These are phyloP conservation scores for Entomortierella parvispora DNA, from an alignment of 192 early-diverging fungal species.

Conservation along the genomic window DNA sequence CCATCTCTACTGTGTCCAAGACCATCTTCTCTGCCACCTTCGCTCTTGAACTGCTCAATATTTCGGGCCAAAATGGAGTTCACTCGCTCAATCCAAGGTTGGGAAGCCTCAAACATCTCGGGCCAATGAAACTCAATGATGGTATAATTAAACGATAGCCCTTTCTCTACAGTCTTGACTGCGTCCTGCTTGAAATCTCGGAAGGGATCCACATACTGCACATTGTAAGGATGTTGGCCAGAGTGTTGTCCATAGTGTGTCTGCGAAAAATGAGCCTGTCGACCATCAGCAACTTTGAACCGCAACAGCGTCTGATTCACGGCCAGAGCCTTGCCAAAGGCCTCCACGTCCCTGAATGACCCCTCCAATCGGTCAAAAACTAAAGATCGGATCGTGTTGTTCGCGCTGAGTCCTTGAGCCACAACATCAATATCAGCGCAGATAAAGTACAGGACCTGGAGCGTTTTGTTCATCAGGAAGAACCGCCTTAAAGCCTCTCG, in stretches of 20 bases:
- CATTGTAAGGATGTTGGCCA: background rate
- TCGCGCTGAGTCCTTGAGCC: constrained; percentile 16
- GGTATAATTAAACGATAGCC: constrained; percentile 19
- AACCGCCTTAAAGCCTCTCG: constrained; percentile 14
- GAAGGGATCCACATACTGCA: constrained; percentile 34
- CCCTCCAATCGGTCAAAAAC: constrained; percentile 35
- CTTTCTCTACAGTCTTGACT: constrained; percentile 21
- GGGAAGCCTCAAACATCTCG: constrained; percentile 33
- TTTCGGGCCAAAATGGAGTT: constrained; percentile 15
- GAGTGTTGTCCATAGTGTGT: constrained; percentile 15
- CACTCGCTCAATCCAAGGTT: constrained; percentile 22
- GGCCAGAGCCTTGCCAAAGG: constrained; percentile 21
- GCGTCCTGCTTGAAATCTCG: constrained; percentile 25
- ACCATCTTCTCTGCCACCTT: background rate
- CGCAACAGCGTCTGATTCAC: constrained; percentile 28
- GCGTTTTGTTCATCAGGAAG: constrained; percentile 29
- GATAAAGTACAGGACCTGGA: constrained; percentile 27
- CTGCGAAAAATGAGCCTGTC: constrained; percentile 21
- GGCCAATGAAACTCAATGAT: constrained; percentile 42
- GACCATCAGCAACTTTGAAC: constrained; percentile 35
- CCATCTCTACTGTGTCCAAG: background rate
- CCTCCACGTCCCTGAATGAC: constrained; percentile 12
- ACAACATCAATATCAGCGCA: constrained; percentile 14
- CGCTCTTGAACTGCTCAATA: constrained; percentile 4
- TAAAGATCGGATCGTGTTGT: constrained; percentile 14